Evolutionary conservation across 2,329 filamentous ascomycete genomes (phyloP).

Genomic region (Phyllosticta capitalensis): DNA sequence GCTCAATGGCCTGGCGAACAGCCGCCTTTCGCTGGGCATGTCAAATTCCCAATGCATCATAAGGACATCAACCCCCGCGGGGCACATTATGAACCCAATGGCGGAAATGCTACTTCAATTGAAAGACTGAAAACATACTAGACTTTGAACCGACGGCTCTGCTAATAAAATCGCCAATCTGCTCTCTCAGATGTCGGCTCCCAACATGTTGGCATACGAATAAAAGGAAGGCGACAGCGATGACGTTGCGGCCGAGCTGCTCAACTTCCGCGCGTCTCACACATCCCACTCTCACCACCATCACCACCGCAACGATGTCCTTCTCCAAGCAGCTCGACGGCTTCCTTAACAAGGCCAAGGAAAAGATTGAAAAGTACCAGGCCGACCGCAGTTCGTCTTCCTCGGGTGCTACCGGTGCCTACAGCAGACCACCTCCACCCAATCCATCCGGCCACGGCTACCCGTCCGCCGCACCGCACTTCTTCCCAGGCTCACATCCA

Average conservation of each 20-base stretch:
- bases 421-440: neutral
- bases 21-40: no score
- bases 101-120: no score
- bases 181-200: no score
- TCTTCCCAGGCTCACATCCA: constrained; percentile 12
- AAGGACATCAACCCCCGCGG: no score
- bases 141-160: no score
- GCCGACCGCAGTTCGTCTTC: neutral
- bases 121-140: no score
- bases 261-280: neutral
- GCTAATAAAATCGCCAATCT: no score
- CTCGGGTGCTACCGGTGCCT: neutral
- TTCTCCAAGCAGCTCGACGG: constrained; percentile 9
- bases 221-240: neutral
- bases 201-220: neutral
- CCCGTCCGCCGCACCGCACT: constrained; percentile 4
- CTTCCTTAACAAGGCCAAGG: constrained; percentile 7
- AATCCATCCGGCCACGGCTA: neutral
- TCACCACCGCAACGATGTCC: neutral
- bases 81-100: no score
- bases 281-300: neutral
- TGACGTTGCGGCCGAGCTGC: neutral
- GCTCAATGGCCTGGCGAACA: no score
- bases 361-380: constrained; percentile 9
- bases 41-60: no score